Evolutionary conservation across 73 alveolate genomes (phyloP).

Genomic region (Stentor roeselii): DNA sequence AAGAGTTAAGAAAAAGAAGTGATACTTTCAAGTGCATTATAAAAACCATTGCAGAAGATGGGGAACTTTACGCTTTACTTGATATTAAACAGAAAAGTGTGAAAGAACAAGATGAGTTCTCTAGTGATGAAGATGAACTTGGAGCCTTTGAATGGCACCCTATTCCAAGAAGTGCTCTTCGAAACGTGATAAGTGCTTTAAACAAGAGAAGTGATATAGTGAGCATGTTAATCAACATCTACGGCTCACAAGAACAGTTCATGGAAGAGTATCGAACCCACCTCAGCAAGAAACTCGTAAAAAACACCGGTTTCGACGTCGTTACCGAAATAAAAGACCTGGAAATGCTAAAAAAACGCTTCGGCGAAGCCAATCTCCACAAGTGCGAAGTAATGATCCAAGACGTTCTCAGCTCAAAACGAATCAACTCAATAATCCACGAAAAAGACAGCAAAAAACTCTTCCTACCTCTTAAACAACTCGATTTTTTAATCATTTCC

Average conservation of each 20-base stretch:
- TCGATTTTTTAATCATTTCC: conserved; percentile 49
- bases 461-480: conserved; percentile 43
- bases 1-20: conserved; percentile 65
- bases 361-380: conserved; percentile 78
- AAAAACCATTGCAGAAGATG: conserved; percentile 73
- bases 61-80: conserved; percentile 75
- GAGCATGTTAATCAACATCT: conserved; percentile 80
- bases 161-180: conserved; percentile 59
- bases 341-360: conserved; percentile 80
- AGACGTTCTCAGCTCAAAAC: conserved; percentile 80
- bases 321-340: conserved; percentile 77
- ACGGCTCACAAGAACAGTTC: conserved; percentile 86
- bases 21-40: conserved; percentile 89
- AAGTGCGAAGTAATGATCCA: conserved; percentile 86
- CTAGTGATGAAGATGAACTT: conserved; percentile 84
- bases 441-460: conserved; percentile 38
- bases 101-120: conserved; percentile 66
- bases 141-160: conserved; percentile 93
- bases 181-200: conserved; percentile 68
- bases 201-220: conserved; percentile 83
- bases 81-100: conserved; percentile 44
- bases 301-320: conserved; percentile 54
- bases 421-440: conserved; percentile 41
- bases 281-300: conserved; percentile 71
- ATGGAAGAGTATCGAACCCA: conserved; percentile 78